Evolutionary conservation across 257 asterid genomes (phyloP).

Genomic region (Solanum lignicaule): DNA sequence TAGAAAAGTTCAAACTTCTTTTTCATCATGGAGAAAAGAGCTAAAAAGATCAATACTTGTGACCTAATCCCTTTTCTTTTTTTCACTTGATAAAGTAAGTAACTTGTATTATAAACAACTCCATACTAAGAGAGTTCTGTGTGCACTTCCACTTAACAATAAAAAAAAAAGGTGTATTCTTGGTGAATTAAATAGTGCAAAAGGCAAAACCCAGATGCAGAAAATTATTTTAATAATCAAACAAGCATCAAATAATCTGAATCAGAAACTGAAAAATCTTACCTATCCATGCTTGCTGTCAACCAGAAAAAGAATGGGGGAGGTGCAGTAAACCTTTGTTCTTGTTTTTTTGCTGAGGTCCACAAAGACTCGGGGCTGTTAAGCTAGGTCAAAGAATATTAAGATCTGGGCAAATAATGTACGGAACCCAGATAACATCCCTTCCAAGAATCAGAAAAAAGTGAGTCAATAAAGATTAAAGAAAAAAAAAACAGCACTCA

Average conservation of each 20-base stretch:
- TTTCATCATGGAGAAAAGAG: not conserved
- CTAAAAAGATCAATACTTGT: not conserved
- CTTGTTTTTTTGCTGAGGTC: constrained; percentile 9
- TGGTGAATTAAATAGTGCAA: not conserved
- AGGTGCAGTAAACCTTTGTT: constrained; percentile 29
- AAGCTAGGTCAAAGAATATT: constrained; percentile 29
- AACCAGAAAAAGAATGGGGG: constrained; percentile 1
- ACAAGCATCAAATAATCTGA: not conserved
- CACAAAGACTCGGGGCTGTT: constrained; percentile 5
- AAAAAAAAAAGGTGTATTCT: not conserved
- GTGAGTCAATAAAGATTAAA: constrained; percentile 15
- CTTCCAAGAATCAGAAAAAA: constrained; percentile 19
- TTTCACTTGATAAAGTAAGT: not conserved
- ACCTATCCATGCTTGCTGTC: constrained; percentile 6
- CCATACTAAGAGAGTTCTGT: not conserved
- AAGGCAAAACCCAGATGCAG: constrained; percentile 1
- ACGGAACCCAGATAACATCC: constrained; percentile 38
- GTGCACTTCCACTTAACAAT: not conserved
- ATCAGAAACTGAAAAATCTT: constrained; percentile 1
- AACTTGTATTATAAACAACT: not conserved
- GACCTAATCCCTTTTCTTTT: not conserved
- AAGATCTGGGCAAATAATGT: constrained; percentile 63
- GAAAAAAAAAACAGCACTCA: constrained; percentile 1
- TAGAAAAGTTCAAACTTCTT: not conserved
- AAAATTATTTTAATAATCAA: not conserved